Conservation (phyloP, 306 rosid species). For the Trifolium repens region DNA sequence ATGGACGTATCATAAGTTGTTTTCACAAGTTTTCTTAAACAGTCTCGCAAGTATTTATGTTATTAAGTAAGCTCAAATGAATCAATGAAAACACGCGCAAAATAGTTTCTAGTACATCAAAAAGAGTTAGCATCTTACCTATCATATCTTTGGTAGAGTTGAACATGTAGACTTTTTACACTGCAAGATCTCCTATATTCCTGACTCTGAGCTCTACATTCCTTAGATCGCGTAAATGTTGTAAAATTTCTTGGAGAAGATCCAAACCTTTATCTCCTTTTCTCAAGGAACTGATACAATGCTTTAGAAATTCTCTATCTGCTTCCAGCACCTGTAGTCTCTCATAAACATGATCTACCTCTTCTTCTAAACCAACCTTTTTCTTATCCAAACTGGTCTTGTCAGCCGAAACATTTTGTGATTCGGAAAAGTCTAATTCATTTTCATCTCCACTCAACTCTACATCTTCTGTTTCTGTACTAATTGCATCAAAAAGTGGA, state of each 20-base stretch:
- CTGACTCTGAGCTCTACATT: conserved; percentile 70
- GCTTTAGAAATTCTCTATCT: conserved; percentile 93
- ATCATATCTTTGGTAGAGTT: conserved; percentile 29
- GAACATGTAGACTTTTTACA: conserved; percentile 42
- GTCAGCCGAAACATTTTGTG: conserved; percentile 44
- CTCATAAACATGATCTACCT: conserved; percentile 79
- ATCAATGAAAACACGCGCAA: neutral
- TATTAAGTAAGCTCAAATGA: neutral
- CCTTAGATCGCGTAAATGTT: conserved; percentile 93
- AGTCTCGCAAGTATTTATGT: neutral
- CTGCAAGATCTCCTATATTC: conserved; percentile 55
- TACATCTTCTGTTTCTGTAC: conserved; percentile 59
- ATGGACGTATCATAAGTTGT: neutral
- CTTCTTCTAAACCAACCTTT: conserved; percentile 53
- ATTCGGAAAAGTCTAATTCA: conserved; percentile 44
- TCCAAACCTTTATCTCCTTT: conserved; percentile 89
- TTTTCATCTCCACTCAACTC: conserved; percentile 61
- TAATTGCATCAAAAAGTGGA: conserved; percentile 76
- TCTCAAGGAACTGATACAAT: conserved; percentile 82
- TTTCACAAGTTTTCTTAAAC: neutral
- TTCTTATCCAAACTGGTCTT: conserved; percentile 54
- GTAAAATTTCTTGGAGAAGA: conserved; percentile 90
- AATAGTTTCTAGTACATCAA: neutral
- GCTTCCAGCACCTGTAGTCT: conserved; percentile 89
- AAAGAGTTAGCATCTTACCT: conserved; percentile 47